These are phyloP conservation scores for Balamuthia mandrillaris DNA, from an alignment of 208 protist genomes.

Conservation along the genomic window DNA sequence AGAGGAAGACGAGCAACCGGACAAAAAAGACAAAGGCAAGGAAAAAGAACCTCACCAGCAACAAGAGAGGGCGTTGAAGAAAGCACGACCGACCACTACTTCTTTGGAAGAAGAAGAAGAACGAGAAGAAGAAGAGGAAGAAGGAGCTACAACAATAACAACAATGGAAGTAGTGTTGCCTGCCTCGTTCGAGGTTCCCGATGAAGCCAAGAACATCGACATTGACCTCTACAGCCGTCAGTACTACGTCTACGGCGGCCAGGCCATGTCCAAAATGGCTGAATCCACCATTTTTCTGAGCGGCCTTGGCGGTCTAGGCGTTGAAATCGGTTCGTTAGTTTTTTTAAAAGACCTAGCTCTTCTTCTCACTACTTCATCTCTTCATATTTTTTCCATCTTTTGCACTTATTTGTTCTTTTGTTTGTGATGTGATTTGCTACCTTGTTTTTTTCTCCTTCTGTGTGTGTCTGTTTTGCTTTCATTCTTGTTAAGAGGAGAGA, in stretches of 20 bases:
- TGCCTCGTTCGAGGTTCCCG: neutral
- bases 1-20: no score
- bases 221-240: constrained; percentile 4
- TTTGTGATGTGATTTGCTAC: neutral
- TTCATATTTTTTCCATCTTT: neutral
- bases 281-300: constrained; percentile 64
- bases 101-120: neutral
- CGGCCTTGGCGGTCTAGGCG: constrained; percentile 77
- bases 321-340: constrained; percentile 86
- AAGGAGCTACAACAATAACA: neutral
- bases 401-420: neutral
- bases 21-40: no score
- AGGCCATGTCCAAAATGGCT: constrained; percentile 22
- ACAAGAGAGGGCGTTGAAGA: neutral
- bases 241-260: constrained; percentile 17
- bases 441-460: no score
- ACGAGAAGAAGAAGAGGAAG: neutral
- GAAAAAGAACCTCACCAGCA: no score
- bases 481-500: no score
- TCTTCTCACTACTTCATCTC: neutral
- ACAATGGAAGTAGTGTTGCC: neutral
- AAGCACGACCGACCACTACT: neutral
- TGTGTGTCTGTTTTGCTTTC: no score
- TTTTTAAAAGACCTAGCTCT: no score
- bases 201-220: constrained; percentile 31